These are phyloP conservation scores for Astrocystis sublimbata DNA, from an alignment of 495 filamentous ascomycete genomes.

Conservation along the genomic window DNA sequence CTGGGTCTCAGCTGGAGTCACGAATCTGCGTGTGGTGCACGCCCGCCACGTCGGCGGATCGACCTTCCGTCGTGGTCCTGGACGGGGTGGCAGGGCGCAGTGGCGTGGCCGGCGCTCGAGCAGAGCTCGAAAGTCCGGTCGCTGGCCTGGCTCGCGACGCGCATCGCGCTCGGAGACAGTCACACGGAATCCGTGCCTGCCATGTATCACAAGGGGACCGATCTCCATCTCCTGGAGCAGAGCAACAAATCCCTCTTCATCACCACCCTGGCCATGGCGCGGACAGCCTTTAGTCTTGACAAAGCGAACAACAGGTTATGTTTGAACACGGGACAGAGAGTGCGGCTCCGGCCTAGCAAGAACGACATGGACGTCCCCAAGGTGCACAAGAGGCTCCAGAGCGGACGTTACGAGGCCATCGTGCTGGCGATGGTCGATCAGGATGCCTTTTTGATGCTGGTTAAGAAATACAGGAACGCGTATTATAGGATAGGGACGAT, in stretches of 20 bases:
- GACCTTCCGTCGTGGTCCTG: constrained; percentile 32
- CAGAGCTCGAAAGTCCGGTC: neutral
- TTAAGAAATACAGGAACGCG: neutral
- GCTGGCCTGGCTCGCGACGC: neutral
- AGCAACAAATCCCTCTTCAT: constrained; percentile 11
- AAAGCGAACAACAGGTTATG: neutral
- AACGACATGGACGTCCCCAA: neutral
- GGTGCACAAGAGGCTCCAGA: constrained; percentile 7
- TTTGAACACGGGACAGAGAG: neutral
- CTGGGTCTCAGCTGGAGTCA: constrained; percentile 11
- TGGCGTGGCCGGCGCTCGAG: constrained; percentile 2
- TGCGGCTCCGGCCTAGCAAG: constrained; percentile 8
- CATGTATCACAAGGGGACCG: constrained; percentile 1
- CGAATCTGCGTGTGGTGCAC: too few species aligned
- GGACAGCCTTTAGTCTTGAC: neutral
- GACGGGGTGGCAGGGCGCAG: constrained; percentile 24
- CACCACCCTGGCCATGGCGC: neutral
- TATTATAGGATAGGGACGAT: constrained; percentile 10
- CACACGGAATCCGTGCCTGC: neutral
- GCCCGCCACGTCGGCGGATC: constrained; percentile 23
- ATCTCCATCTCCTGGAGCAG: neutral
- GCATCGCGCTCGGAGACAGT: neutral
- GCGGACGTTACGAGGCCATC: constrained; percentile 3
- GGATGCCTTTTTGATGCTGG: constrained; percentile 6
- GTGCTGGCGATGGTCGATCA: neutral